Conservation (phyloP, 2,329 filamentous ascomycete species). For the Thelonectria discophora region DNA sequence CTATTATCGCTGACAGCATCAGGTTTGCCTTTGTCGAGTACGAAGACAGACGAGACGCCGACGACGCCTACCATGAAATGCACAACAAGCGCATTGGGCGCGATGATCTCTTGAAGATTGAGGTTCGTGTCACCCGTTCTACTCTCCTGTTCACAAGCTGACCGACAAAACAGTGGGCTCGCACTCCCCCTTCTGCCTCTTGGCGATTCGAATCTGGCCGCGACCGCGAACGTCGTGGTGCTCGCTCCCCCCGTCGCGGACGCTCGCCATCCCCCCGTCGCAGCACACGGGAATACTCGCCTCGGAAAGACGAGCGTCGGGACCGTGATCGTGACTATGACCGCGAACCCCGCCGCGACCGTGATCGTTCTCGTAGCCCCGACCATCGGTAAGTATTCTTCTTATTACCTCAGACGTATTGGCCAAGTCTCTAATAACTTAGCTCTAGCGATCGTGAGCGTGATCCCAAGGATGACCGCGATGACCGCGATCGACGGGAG, state of each 20-base stretch:
- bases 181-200: conserved; percentile 95
- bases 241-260: conserved; percentile 71
- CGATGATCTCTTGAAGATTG: conserved; percentile 96
- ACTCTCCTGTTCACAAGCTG: not conserved
- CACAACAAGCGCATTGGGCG: conserved; percentile 98
- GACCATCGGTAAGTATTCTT: conserved; percentile 61
- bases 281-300: conserved; percentile 81
- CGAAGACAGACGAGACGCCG: conserved; percentile 96
- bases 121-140: conserved; percentile 67
- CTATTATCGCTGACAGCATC: conserved; percentile 22
- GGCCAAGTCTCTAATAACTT: conserved; percentile 20
- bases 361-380: conserved; percentile 79
- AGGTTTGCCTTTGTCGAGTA: conserved; percentile 99
- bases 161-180: conserved; percentile 78
- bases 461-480: conserved; percentile 71
- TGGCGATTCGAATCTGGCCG: conserved; percentile 97
- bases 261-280: conserved; percentile 83
- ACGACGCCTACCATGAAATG: conserved; percentile 99
- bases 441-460: conserved; percentile 60
- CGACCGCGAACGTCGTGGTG: conserved; percentile 73
- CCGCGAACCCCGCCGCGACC: conserved; percentile 77
- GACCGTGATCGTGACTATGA: conserved; percentile 83
- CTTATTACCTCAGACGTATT: too few species aligned
- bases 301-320: conserved; percentile 86
- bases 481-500: conserved; percentile 78